Evolutionary conservation across 2,329 filamentous ascomycete genomes (phyloP), one percentile per base, ranked within the genome.

Genomic region (Phaeosphaeria sp.): DNA sequence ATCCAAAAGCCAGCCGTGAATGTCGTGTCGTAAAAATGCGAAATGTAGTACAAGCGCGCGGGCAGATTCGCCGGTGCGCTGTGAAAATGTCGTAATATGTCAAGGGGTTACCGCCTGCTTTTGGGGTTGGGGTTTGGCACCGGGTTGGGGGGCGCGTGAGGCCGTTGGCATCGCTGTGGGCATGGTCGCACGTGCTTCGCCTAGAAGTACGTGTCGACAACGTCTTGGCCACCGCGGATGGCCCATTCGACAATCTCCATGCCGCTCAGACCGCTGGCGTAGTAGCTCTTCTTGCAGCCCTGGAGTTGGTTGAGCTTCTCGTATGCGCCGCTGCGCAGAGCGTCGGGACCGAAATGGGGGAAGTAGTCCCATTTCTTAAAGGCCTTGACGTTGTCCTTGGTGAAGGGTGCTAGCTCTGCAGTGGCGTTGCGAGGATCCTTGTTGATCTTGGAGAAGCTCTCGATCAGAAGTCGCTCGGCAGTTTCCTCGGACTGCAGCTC

Each of bases 361-460:
- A 77, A 77, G 54, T 77, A 77, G 21, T 77, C 74, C 75, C 75
- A 77, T 52, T 77, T 77, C 25, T 60, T 65, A 61, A 77, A 77
- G 1, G 69, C 74, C 40, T 67, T 70, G 48, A 77, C 64, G 45
- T 76, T 68, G 25, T 54, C 49, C 3, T 66, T 46, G 24, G 27
- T 56, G 11, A 76, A 49, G 3, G 67, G 69, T 7, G 62, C 59
- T 2, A 63, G 47, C 39, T 52, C 39, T 25, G 63, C 65, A 2
- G 66, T 74, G 17, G 56, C 56, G 39, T 77, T 72, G n/a, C 74
- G 61, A 11, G 75, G 75, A 48, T 77, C 74, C 54, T 75, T 76
- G 63, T 77, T 77, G 51, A 77, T 63, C 21, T 64, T 62, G 7
- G 69, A 69, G 13, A 77, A 22, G 18, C 74, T 76, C n/a, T 68